Base-by-base conservation (phyloP, 192 early-diverging fungal genomes). In the Pecoramyces ruminantium region DNA sequence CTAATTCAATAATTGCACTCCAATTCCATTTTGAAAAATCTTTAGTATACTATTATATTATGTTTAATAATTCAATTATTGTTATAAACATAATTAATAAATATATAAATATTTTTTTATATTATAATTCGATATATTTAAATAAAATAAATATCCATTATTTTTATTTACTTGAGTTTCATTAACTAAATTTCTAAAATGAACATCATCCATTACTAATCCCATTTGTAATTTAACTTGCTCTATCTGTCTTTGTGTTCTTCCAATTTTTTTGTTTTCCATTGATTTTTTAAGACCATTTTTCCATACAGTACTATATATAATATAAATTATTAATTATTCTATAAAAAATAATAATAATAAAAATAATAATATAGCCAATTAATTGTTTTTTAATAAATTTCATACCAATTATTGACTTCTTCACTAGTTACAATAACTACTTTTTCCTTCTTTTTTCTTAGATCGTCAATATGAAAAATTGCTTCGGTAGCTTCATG, bases 1-100 rank as follows among this genome's bases (percentile, higher is more conserved):
- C 84, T 25, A 95, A 85, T 79, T 94, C 93, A 79, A 88, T 83
- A 28, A 94, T 90, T 30, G 85, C 86, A 34, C 93, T 92, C 94
- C 92, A 96, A 29, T 88, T 87, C 95, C 95, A 96, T 81, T 93
- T 92, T 18, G 89, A 84, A 81, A 87, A 88, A 28, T 96, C 94
- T 79, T 93, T 94, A 13, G 90, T 87, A 78, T 83, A 88, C 14
- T 94, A 39, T 27, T 11, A 67, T n/a, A n/a, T n/a, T n/a, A n/a
- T n/a, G n/a, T n/a, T n/a, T n/a, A n/a, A n/a, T n/a, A n/a, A n/a
- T n/a, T n/a, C n/a, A n/a, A n/a, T n/a, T n/a, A n/a, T n/a, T n/a
- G n/a, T n/a, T n/a, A n/a, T n/a, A n/a, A n/a, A n/a, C n/a, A n/a
- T n/a, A n/a, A n/a, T n/a, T n/a, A n/a, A n/a, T n/a, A n/a, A n/a